Base-by-base conservation (phyloP, 441 rosid species). In the Cnidoscolus chayamansa region DNA sequence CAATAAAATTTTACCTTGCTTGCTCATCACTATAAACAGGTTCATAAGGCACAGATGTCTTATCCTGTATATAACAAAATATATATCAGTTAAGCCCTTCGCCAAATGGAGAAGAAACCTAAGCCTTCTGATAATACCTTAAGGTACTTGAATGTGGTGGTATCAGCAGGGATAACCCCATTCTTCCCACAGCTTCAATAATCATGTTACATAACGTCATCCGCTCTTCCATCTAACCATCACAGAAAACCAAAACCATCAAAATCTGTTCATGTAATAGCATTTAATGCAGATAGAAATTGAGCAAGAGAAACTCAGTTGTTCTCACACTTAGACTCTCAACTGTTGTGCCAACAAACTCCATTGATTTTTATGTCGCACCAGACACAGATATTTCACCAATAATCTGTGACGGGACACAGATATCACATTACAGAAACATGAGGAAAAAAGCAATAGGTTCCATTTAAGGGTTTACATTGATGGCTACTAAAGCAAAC, bases 121-220 rank as follows among this genome's bases (percentile, higher is more conserved):
- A 7, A 57, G 45, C 19, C 19, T 35, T 49, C 15, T 37, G 19
- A 63, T 40, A 5, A 68, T 16, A 90, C 99, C 96, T 92, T 90
- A 65, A 94, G 90, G 75, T 94, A 92, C 80, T 90, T 84, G 74
- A 87, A 88, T 70, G 99, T 94, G 7, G 92, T 94, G 78, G 83
- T 80, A 80, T 94, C 99, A 74, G 98, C 93, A 19, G 98, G 96
- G 72, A 94, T 84, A 71, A 94, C 91, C 63, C 99, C 98, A 69
- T 94, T 94, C 86, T 92, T 95, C 96, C 99, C 77, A 97, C 98
- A 76, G 98, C 99, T 87, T 95, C 99, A 56, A 95, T 80, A 65
- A 91, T 98, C 99, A 94, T 94, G 82, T 91, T 92, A 87, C 99
- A 94, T 16, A 94, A 72, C 13, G 98, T 92, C 97, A 95, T 94